Evolutionary conservation across 2,329 filamentous ascomycete species (phyloP), one percentile per base, ranked within the genome.

Genomic region (Pseudocercospora fuligena): DNA sequence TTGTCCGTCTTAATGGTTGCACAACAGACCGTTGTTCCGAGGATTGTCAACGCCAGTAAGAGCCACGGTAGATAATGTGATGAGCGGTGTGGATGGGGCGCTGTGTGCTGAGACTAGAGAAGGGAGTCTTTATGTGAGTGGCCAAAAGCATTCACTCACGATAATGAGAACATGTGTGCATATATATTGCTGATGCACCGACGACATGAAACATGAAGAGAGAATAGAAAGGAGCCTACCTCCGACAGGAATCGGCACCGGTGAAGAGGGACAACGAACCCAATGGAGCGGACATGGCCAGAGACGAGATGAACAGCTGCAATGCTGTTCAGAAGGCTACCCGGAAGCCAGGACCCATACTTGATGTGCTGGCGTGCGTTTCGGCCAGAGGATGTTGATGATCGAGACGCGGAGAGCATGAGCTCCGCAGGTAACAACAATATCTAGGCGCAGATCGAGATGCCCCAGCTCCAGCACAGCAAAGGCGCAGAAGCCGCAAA

Each of bases 281-380:
- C 70, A 72, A 65, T 64, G 66, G 63, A 63, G 63, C 62, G 70
- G 70, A 66, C 63, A 68, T 65, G 58, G 66, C 49, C 67, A 66
- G 58, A 68, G 65, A 64, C 63, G 68, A 69, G 70, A 71, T 63
- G 69, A 68, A 66, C 46, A 69, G 66, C 69, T 72, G 72, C 72
- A 73, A 69, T 72, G 70, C 63, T 68, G 71, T 67, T 64, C 61
- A 67, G 60, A 71, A 71, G 69, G 68, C 70, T 72, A 70, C 71
- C 68, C 69, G 72, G 70, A 67, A 73, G 71, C 69, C 73, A 79
- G 80, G 81, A 78, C 80, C 81, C 81, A 81, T 82, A 80, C 59
- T 77, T 92, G 92, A 93, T 96, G 93, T 91, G 92, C 86, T 96
- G 93, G 92, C 92, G 90, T 89, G 84, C 85, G 85, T 90, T 86